Conservation (phyloP, 2,329 filamentous ascomycete genomes). For the Fonsecaea nubica region DNA sequence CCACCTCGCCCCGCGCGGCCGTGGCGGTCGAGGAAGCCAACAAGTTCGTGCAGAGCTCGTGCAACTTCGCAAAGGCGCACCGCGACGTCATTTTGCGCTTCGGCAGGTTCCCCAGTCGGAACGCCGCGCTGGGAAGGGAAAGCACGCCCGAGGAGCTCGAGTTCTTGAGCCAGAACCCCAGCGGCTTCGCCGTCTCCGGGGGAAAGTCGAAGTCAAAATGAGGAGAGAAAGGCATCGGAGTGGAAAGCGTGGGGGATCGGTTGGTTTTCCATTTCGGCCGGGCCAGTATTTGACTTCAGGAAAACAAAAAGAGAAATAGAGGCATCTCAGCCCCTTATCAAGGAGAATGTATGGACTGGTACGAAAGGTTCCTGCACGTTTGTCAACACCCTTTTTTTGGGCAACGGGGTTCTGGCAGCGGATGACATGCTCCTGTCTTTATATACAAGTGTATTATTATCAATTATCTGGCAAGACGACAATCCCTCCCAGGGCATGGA, state of each 20-base stretch:
- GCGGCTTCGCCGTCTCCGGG: slow-evolving; percentile 16
- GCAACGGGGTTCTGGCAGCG: neutral
- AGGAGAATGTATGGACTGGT: no score
- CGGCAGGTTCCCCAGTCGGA: slow-evolving; percentile 42
- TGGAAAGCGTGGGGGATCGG: neutral
- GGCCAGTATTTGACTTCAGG: neutral
- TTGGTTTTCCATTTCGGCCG: neutral
- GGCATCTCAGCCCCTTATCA: no score
- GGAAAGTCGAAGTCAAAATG: neutral
- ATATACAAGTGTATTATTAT: neutral
- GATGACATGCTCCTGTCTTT: neutral
- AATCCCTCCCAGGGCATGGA: neutral
- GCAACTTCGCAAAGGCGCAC: slow-evolving; percentile 38
- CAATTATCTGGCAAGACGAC: neutral
- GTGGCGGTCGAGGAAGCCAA: slow-evolving; percentile 24
- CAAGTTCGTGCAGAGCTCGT: slow-evolving; percentile 33
- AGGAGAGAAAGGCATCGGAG: neutral
- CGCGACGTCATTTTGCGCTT: slow-evolving; percentile 36
- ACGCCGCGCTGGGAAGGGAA: slow-evolving; percentile 39
- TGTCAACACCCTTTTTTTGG: neutral
- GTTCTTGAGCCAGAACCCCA: slow-evolving; percentile 33
- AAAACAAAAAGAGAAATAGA: no score
- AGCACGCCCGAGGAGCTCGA: slow-evolving; percentile 30
- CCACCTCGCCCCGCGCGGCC: neutral
- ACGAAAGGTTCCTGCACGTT: no score